A percentile compares a stretch with the other conserved stretches of the same genome.
Evolutionary conservation across 257 asterid genomes (phyloP).

Genomic region (Solanum appendiculatum): DNA sequence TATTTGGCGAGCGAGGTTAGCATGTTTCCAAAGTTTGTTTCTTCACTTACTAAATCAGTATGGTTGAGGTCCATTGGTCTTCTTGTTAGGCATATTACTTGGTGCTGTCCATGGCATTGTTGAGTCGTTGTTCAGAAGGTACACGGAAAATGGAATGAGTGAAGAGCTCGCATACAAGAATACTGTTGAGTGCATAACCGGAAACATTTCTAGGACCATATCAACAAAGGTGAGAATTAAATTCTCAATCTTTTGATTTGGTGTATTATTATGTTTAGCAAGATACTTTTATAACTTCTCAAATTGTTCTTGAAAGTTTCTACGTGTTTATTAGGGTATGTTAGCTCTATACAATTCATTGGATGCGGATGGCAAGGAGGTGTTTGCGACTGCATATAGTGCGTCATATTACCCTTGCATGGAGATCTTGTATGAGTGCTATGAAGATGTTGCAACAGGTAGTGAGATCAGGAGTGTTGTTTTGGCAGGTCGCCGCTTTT

Average conservation of each 20-base stretch:
- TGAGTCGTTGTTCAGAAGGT: constrained; percentile 86
- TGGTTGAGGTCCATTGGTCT: constrained; percentile 3
- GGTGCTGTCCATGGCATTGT: constrained; percentile 97
- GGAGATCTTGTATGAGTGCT: constrained; percentile 93
- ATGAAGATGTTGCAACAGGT: constrained; percentile 92
- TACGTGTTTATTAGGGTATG: constrained; percentile 50
- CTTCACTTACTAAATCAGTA: background rate
- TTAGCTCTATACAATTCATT: constrained; percentile 70
- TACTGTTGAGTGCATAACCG: constrained; percentile 91
- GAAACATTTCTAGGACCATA: constrained; percentile 71
- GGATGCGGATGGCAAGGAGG: constrained; percentile 61
- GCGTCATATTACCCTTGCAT: constrained; percentile 93
- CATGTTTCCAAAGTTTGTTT: background rate
- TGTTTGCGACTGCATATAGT: constrained; percentile 73
- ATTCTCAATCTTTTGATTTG: background rate
- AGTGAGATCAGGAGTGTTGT: constrained; percentile 92
- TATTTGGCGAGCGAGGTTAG: constrained; percentile 92
- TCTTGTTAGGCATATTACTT: constrained; percentile 65
- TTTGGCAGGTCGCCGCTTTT: constrained; percentile 93
- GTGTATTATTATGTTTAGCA: background rate
- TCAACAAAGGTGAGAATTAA: constrained; percentile 57
- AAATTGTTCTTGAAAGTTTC: background rate
- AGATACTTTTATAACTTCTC: background rate
- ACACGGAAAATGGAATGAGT: constrained; percentile 82
- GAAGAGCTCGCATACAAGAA: constrained; percentile 90